Base-by-base conservation (phyloP, 257 asterid genomes). In the Fraxinus pennsylvanica region DNA sequence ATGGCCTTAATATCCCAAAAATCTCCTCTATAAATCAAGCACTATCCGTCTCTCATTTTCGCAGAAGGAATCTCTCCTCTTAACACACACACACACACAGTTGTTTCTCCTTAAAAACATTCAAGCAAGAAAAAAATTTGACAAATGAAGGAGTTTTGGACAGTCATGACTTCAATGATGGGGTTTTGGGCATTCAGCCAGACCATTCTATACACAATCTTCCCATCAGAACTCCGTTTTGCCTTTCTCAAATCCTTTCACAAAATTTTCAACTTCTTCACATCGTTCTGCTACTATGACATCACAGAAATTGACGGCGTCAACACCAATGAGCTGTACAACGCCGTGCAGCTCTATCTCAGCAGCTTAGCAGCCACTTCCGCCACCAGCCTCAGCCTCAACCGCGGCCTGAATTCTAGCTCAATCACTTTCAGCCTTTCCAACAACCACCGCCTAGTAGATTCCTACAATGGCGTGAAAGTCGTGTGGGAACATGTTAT, bases 261-360 rank as follows among this genome's bases (percentile, higher is more conserved):
- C 45, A 85, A 86, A 13, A 13, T 87, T 52, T 84, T 75, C 77
- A 80, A 65, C 72, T 82, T 85, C 80, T 82, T 84, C 81, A 84
- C 90, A 0, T 65, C 82, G 7, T 84, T 84, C 38, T 87, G 90
- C 65, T 87, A 84, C 75, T 87, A 87, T 32, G 90, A 87, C 65
- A 87, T 87, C 35, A 84, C 90, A 0, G 90, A 87, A 50, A 80
- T 80, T 52, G 90, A 87, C 32, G 90, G 90, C 9, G 88, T 87
- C 3, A 87, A 87, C 78, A 87, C 90, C 71, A 87, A 87, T 68
- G 90, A 87, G 35, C 90, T 87, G 9, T 87, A 87, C 81, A 84
- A 82, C 87, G 88, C 90, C 5, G 88, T 87, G 59, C 88, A 87
- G 76, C 80, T 84, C 12, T 87, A 87, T 68, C 81, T 87, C 30